Conservation (phyloP, 192 early-diverging fungal genomes). For the Coemansia sp. region DNA sequence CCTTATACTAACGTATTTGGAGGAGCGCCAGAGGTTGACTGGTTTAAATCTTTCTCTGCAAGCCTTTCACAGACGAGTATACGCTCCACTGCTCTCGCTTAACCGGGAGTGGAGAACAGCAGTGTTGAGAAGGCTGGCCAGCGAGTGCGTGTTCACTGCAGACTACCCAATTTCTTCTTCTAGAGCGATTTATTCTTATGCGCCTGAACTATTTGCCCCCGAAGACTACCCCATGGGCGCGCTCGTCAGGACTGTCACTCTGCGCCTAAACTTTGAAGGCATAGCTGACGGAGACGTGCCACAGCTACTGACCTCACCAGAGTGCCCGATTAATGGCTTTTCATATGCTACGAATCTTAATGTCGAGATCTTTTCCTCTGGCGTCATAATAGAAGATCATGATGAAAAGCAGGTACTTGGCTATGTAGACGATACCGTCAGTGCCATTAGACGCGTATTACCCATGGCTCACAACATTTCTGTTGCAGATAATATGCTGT, state of each 20-base stretch:
- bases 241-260: neutral
- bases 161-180: neutral
- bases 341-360: neutral
- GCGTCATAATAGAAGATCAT: neutral
- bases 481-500: neutral
- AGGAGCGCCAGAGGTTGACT: slow-evolving; percentile 2
- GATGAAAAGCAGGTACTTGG: neutral
- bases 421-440: neutral
- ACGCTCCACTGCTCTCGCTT: neutral
- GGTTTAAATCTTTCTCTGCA: neutral
- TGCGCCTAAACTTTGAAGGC: neutral
- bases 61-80: neutral
- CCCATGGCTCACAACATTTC: neutral
- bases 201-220: neutral
- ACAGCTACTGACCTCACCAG: neutral
- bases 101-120: neutral
- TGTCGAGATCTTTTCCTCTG: neutral
- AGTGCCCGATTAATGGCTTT: neutral
- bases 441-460: neutral
- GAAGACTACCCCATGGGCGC: neutral
- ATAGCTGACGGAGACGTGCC: neutral
- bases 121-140: neutral
- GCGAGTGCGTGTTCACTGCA: neutral
- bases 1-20: neutral
- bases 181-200: neutral